A percentile compares a stretch with the other conserved stretches of the same genome.
phyloP scores from a whole-genome alignment of 1,284 basidiomycete species.

The Leccinum pachyderme region DNA sequence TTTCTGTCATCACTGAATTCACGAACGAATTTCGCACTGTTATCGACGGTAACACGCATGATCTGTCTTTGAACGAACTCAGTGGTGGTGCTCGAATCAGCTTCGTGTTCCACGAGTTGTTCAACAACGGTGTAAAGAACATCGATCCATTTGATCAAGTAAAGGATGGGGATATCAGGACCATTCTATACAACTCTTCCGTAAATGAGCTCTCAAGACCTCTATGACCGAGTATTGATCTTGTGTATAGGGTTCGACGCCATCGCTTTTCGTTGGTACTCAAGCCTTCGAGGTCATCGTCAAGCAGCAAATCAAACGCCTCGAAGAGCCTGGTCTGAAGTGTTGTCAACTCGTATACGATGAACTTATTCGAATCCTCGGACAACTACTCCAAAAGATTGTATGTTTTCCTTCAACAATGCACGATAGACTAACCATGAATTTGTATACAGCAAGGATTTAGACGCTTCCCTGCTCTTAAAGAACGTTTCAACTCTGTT shows the following conservation, averaged over 20 bases:
- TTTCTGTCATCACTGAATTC: conserved; percentile 97
- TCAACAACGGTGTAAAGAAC: conserved; percentile 92
- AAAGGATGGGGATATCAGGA: conserved; percentile 97
- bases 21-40: conserved; percentile 94
- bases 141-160: conserved; percentile 99
- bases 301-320: conserved; percentile 96
- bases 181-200: conserved; percentile 95
- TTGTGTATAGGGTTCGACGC: conserved; percentile 79
- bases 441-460: conserved; percentile 74
- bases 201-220: conserved; percentile 42
- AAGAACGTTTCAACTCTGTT: conserved; percentile 91
- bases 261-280: conserved; percentile 93
- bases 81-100: conserved; percentile 97
- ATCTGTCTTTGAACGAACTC: conserved; percentile 91
- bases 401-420: conserved; percentile 46
- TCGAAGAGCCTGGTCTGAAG: conserved; percentile 92
- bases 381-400: conserved; percentile 86
- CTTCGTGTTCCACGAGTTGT: conserved; percentile 98
- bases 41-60: conserved; percentile 97
- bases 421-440: conserved; percentile 4
- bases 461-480: conserved; percentile 91
- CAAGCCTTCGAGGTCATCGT: conserved; percentile 97
- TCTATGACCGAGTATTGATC: conserved; percentile 1
- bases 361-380: conserved; percentile 93
- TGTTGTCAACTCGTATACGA: conserved; percentile 96